Conservation (phyloP, 169 alveolate genomes). For the Amoebophrya sp. region DNA sequence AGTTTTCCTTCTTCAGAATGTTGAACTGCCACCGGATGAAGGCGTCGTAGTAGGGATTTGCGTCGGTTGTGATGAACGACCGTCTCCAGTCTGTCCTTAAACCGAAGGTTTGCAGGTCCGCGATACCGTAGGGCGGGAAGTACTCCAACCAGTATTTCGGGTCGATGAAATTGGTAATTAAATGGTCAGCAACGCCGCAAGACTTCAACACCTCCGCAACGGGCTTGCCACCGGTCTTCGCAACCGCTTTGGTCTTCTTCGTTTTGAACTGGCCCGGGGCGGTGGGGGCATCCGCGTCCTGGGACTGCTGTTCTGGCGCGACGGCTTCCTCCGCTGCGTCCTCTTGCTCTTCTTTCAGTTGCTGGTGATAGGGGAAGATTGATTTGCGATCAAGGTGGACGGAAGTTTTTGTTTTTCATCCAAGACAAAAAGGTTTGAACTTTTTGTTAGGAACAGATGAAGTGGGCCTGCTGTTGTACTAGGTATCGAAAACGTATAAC, state of each 20-base stretch:
- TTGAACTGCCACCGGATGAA: slow-evolving; percentile 92
- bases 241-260: slow-evolving; percentile 71
- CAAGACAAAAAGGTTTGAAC: too few species aligned
- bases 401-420: neutral
- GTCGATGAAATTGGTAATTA: slow-evolving; percentile 86
- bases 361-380: slow-evolving; percentile 37
- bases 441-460: too few species aligned
- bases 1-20: slow-evolving; percentile 65
- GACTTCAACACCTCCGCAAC: slow-evolving; percentile 75
- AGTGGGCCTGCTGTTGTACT: too few species aligned
- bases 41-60: slow-evolving; percentile 93
- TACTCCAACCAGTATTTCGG: slow-evolving; percentile 94
- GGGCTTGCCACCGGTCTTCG: slow-evolving; percentile 76
- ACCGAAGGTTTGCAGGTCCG: slow-evolving; percentile 80
- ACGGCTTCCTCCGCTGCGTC: slow-evolving; percentile 29
- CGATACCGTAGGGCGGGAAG: slow-evolving; percentile 91
- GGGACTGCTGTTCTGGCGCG: too few species aligned
- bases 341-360: slow-evolving; percentile 26
- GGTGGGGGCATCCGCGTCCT: neutral
- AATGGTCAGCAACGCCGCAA: slow-evolving; percentile 87
- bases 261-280: slow-evolving; percentile 41
- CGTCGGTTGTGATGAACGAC: slow-evolving; percentile 95
- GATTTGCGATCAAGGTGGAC: slow-evolving; percentile 33
- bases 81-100: slow-evolving; percentile 94
- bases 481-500: too few species aligned